Conservation (phyloP, 441 rosid species). For the Sinapis alba region DNA sequence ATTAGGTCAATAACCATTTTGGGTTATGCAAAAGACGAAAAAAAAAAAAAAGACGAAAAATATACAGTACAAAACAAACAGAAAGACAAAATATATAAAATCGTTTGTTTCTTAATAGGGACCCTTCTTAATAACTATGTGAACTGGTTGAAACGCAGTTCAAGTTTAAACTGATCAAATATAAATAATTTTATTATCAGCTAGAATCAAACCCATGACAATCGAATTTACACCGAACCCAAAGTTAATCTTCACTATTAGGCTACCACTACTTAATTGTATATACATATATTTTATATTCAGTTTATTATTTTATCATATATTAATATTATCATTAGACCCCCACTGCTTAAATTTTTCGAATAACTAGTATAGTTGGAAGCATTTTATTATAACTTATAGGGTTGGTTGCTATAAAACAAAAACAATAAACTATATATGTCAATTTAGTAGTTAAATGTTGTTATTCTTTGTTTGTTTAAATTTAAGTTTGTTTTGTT, state of each 20-base stretch:
- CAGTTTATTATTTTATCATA: too few species aligned
- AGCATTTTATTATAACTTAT: neutral
- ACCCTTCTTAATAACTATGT: too few species aligned
- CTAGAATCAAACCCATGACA: too few species aligned
- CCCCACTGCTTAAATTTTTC: neutral
- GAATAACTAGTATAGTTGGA: neutral
- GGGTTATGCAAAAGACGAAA: neutral
- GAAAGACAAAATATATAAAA: neutral
- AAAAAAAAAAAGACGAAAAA: neutral
- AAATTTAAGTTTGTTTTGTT: constrained; percentile 19
- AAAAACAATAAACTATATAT: neutral
- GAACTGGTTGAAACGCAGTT: too few species aligned
- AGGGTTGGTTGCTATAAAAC: neutral
- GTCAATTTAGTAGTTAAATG: neutral
- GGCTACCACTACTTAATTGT: neutral
- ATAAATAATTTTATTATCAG: too few species aligned
- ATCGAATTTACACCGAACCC: too few species aligned
- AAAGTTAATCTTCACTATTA: neutral
- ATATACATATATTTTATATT: neutral
- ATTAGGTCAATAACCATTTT: constrained; percentile 2
- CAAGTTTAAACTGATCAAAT: too few species aligned
- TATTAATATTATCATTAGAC: neutral
- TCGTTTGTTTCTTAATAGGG: too few species aligned
- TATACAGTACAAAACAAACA: neutral
- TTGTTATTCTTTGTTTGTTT: constrained; percentile 3